Evolutionary conservation across 176 grass and related monocot species (phyloP), one percentile per base, ranked within the genome.

Genomic region (Typha latifolia): DNA sequence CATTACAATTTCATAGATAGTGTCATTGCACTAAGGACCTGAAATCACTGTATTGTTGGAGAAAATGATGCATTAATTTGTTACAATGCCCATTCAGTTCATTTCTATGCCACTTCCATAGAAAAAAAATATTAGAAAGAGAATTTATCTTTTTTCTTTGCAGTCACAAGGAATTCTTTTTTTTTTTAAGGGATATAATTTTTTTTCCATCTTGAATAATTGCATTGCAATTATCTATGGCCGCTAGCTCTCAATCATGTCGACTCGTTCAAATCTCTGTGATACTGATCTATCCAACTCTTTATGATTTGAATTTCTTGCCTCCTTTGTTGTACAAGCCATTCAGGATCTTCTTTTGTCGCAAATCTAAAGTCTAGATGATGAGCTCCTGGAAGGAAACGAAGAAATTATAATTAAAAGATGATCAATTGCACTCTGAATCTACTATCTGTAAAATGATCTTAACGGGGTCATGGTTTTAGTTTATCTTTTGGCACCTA

Each of bases 281-380:
- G 64, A 65, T 97, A 97, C 72, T 90, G 85, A 71, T 84, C 51
- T 75, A 90, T 77, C 88, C 93, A 97, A 56, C 80, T 71, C 69
- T 87, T 68, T 34, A 97, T 89, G 74, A 97, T 90, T 13, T 83
- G 29, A 69, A 87, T 68, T 78, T 97, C 94, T 69, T 89, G 76
- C 53, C 71, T 80, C 57, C 94, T 87, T 79, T 99, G 94, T 43
- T 90, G 76, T 71, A 71, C 27, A 68, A 90, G 59, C 94, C 89
- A 92, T 49, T 85, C 71, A 47, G 94, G 94, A 66, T 93, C 89
- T 68, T 89, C 86, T 69, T 90, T 87, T 49, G 79, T 85, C 73
- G 84, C 81, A 66, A 55, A 76, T 79, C 86, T 80, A 23, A 99
- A 71, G 81, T 99, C 94, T 66, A 90, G 69, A 84, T 80, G 80